A percentile compares a stretch with the other conserved stretches of the same genome.
These are phyloP conservation scores for Pulveroboletus frians DNA, from an alignment of 768 basidiomycete genomes.

Conservation along the genomic window DNA sequence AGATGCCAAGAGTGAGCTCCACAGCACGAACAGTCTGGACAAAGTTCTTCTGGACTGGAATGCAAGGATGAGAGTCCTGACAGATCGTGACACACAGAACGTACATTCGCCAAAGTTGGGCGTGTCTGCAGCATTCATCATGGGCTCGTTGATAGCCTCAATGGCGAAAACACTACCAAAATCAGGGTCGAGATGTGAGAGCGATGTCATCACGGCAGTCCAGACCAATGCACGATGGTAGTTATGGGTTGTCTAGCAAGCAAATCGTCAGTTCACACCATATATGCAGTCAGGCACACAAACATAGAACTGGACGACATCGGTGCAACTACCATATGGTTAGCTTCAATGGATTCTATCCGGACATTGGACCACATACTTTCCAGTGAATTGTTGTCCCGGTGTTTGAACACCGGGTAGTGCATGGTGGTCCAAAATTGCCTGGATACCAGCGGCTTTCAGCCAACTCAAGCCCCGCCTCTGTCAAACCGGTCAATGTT, in stretches of 20 bases:
- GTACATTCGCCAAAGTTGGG: slow-evolving; percentile 68
- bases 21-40: slow-evolving; percentile 62
- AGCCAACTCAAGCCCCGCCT: slow-evolving; percentile 59
- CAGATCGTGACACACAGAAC: slow-evolving; percentile 17
- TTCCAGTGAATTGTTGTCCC: slow-evolving; percentile 63
- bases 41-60: slow-evolving; percentile 63
- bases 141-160: slow-evolving; percentile 74
- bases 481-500: slow-evolving; percentile 31
- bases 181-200: slow-evolving; percentile 63
- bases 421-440: slow-evolving; percentile 67
- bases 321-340: slow-evolving; percentile 49
- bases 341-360: neutral
- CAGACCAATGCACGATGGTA: slow-evolving; percentile 77
- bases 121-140: slow-evolving; percentile 63
- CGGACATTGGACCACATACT: slow-evolving; percentile 33
- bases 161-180: slow-evolving; percentile 66
- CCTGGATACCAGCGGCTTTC: slow-evolving; percentile 56
- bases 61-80: neutral
- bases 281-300: slow-evolving; percentile 13
- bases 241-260: slow-evolving; percentile 52
- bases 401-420: slow-evolving; percentile 64
- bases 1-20: slow-evolving; percentile 57
- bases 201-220: slow-evolving; percentile 72
- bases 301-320: slow-evolving; percentile 70
- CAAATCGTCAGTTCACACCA: neutral